Base-by-base conservation (phyloP, 2,329 filamentous ascomycete genomes). In the Parascedosporium putredinis region DNA sequence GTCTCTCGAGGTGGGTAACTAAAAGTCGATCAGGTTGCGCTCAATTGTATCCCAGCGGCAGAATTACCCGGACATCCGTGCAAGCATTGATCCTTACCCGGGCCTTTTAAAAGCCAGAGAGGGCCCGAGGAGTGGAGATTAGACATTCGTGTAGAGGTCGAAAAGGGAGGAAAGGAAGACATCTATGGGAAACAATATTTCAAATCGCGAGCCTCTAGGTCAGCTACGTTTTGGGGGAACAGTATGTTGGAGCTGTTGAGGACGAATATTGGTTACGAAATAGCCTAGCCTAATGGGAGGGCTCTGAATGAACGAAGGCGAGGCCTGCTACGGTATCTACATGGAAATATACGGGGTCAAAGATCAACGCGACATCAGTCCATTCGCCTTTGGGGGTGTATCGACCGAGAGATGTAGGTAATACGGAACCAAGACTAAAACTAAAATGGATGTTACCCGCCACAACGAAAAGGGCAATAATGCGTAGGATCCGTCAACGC, bases 11-110 rank as follows among this genome's bases (percentile, higher is more conserved):
- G 16, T 20, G 38, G 38, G 38, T 22, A 42, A 20, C 12, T 20
- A 16, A 42, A 20, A 16, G 16, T 20, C 16, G 38, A 42, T 42
- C 38, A 20, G 16, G 10, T 14, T 42, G 7, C 20, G 18, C 20
- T 3, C 16, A 42, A 42, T 20, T 23, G 23, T 16, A 20, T 3
- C 42, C 42, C 23, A 16, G 24, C 42, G 42, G 42, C n/a, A 45
- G 25, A 45, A 45, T 29, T 27, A 45, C 42, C 42, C 42, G 42
- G 42, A 29, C 42, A 25, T 45, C 42, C 42, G 42, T 20, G n/a
- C n/a, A 25, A 27, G 25, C n/a, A 20, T 27, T 14, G 8, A 20
- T 14, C 10, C 2, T 18, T 3, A 9, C n/a, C 42, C 12, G 25
- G n/a, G 7, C 34, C 34, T n/a, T n/a, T 7, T 16, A n/a, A 40